A percentile compares a stretch with the other conserved stretches of the same genome.
phyloP scores from a whole-genome alignment of 306 rosid species.

The Delonix regia region DNA sequence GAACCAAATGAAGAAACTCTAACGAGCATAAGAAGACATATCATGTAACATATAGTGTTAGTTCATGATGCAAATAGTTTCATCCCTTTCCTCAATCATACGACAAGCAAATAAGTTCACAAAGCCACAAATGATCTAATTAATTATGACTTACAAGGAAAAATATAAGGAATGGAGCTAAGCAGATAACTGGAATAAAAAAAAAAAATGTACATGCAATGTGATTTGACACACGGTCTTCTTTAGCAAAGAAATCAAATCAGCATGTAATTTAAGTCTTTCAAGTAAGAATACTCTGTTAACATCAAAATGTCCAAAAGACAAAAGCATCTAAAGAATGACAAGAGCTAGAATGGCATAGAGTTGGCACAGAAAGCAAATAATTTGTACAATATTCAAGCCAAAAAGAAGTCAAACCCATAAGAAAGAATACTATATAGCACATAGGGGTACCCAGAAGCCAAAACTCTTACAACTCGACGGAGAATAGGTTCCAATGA shows the following conservation, averaged over 20 bases:
- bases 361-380: background rate
- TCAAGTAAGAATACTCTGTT: background rate
- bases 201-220: background rate
- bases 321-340: background rate
- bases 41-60: background rate
- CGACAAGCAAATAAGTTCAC: background rate
- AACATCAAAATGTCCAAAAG: background rate
- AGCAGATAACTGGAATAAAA: background rate
- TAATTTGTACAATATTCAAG: background rate
- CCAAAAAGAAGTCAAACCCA: background rate
- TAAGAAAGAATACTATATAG: constrained; percentile 4
- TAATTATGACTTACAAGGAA: background rate
- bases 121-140: constrained; percentile 10
- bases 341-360: background rate
- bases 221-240: background rate
- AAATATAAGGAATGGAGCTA: background rate
- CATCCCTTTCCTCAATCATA: background rate
- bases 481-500: constrained; percentile 85
- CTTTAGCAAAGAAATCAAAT: background rate
- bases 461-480: constrained; percentile 66
- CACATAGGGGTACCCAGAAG: constrained; percentile 17
- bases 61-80: background rate
- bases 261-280: background rate
- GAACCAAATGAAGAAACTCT: constrained; percentile 21
- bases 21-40: constrained; percentile 3